Percentiles rank a stretch among this genome's conserved stretches.
phyloP scores from a whole-genome alignment of 208 protist genomes.

The Leishmania arabica region DNA sequence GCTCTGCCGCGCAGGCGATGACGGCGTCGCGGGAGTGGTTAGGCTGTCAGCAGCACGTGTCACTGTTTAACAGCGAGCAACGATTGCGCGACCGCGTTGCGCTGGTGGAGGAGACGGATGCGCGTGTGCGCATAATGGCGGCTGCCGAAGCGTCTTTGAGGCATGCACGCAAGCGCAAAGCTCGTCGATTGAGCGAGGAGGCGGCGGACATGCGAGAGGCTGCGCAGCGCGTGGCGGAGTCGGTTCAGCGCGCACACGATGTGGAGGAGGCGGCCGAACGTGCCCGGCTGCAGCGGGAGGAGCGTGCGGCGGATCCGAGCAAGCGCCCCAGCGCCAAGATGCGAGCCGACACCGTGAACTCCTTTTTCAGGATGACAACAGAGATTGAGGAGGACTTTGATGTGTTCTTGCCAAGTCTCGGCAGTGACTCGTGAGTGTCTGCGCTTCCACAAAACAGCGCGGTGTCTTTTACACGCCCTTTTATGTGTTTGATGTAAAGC shows the following conservation, averaged over 20 bases:
- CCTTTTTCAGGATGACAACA: conserved; percentile 2
- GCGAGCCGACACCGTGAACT: conserved; percentile 5
- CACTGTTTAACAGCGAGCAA: conserved; percentile 17
- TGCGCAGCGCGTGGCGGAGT: neutral
- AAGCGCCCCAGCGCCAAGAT: conserved; percentile 15
- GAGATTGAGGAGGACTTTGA: conserved; percentile 23
- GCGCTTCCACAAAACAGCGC: neutral
- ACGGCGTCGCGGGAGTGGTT: conserved; percentile 16
- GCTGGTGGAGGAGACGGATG: conserved; percentile 14
- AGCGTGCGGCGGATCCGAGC: neutral
- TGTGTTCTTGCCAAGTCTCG: conserved; percentile 15
- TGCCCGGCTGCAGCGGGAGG: conserved; percentile 4
- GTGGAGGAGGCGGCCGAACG: neutral
- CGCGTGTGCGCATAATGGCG: neutral
- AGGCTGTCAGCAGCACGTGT: conserved; percentile 15
- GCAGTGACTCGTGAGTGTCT: neutral
- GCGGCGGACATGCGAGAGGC: neutral
- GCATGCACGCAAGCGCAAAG: neutral
- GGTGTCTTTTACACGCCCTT: neutral
- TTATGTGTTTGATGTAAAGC: neutral
- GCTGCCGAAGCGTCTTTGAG: conserved; percentile 1
- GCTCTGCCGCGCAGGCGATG: conserved; percentile 3
- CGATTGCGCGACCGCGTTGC: conserved; percentile 23
- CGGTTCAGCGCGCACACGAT: neutral
- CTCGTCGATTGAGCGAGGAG: neutral